A percentile compares a stretch with the other conserved stretches of the same genome.
These are phyloP conservation scores for Mortierella sp. DNA, from an alignment of 371 early-diverging fungal species.

Conservation along the genomic window DNA sequence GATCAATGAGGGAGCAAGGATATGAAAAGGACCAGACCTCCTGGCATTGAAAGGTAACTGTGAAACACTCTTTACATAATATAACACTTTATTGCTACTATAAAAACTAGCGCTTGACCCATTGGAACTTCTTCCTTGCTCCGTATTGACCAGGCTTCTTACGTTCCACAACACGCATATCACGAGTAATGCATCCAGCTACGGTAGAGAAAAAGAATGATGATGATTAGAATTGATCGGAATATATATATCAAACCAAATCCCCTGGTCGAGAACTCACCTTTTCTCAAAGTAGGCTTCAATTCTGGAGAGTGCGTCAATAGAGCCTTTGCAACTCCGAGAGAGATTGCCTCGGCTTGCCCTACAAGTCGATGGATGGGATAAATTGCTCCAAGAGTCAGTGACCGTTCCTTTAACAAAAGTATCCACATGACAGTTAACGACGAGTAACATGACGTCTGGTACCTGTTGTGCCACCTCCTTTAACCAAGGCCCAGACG, in stretches of 20 bases:
- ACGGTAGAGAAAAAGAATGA: neutral
- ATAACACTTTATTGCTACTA: neutral
- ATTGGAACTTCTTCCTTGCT: constrained; percentile 95
- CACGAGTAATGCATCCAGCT: constrained; percentile 84
- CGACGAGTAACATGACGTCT: constrained; percentile 18
- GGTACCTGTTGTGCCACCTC: constrained; percentile 88
- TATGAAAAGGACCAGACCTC: too few species aligned
- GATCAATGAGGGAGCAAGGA: too few species aligned
- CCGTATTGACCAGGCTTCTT: constrained; percentile 97
- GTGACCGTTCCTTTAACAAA: too few species aligned
- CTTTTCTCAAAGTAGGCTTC: constrained; percentile 62
- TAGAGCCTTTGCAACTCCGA: constrained; percentile 81
- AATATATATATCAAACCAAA: neutral
- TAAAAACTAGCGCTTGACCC: constrained; percentile 66
- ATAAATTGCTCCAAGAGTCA: neutral
- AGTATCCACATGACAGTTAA: neutral
- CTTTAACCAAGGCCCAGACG: constrained; percentile 85
- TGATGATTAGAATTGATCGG: neutral
- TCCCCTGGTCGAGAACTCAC: neutral
- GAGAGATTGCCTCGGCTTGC: constrained; percentile 90
- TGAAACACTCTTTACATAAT: neutral
- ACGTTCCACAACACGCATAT: constrained; percentile 93
- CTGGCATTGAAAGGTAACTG: too few species aligned
- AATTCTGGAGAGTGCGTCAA: constrained; percentile 64
- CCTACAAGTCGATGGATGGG: constrained; percentile 55